Conservation (phyloP, 106 monocot species). For the Allium cepa region DNA sequence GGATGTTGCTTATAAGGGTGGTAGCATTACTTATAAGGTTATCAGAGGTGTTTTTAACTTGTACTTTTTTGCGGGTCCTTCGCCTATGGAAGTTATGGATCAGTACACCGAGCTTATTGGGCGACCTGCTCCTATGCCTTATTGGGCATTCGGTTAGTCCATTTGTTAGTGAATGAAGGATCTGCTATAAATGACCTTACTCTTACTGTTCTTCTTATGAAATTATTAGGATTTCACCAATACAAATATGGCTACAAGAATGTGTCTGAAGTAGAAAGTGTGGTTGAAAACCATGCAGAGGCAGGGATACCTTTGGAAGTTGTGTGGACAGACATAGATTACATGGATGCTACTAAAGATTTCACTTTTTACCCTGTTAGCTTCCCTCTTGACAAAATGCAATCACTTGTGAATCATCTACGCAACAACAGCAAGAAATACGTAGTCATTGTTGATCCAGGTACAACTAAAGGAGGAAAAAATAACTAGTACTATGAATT, state of each 20-base stretch:
- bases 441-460: conserved; percentile 70
- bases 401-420: conserved; percentile 32
- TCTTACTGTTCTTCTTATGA: neutral
- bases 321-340: conserved; percentile 70
- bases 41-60: conserved; percentile 43
- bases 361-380: conserved; percentile 70
- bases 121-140: conserved; percentile 42
- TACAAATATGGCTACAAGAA: conserved; percentile 60
- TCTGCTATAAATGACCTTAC: neutral
- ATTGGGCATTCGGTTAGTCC: conserved; percentile 59
- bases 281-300: conserved; percentile 38
- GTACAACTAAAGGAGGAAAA: neutral
- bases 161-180: neutral
- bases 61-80: conserved; percentile 43
- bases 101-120: conserved; percentile 51
- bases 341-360: conserved; percentile 75
- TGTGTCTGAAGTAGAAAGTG: conserved; percentile 37
- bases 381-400: conserved; percentile 49
- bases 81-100: conserved; percentile 24
- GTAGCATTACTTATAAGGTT: conserved; percentile 37
- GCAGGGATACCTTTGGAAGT: conserved; percentile 53
- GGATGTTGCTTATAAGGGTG: conserved; percentile 31
- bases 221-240: conserved; percentile 53
- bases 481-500: no score
- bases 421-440: conserved; percentile 55